Percentiles rank a stretch among this genome's conserved stretches.
phyloP scores from a whole-genome alignment of 257 asterid species.

The Leonotis leonurus region DNA sequence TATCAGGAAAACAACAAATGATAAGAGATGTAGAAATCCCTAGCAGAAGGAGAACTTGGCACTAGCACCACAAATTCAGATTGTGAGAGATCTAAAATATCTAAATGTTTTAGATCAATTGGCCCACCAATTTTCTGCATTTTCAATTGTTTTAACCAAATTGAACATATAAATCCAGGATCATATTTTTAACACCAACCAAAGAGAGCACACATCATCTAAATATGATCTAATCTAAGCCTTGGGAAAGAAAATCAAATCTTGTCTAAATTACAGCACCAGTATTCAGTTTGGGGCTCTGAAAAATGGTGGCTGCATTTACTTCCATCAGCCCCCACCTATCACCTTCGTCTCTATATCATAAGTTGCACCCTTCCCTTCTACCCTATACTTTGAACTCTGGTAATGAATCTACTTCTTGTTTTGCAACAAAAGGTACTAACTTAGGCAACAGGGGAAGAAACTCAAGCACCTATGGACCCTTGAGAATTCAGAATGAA shows the following conservation, averaged over 20 bases:
- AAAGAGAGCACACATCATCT: neutral
- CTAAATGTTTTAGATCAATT: constrained; percentile 19
- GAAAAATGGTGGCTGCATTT: constrained; percentile 51
- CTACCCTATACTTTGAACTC: constrained; percentile 24
- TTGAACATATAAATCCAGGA: neutral
- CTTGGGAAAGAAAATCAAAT: neutral
- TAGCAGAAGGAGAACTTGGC: constrained; percentile 11
- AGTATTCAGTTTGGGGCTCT: constrained; percentile 3
- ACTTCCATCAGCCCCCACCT: constrained; percentile 41
- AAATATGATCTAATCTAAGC: too few relatives aligned
- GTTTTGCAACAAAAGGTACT: constrained; percentile 20
- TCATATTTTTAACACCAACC: constrained; percentile 10
- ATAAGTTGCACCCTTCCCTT: constrained; percentile 28
- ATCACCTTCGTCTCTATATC: constrained; percentile 31
- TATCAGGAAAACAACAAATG: constrained; percentile 25
- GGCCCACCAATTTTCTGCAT: constrained; percentile 26
- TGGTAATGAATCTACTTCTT: constrained; percentile 21
- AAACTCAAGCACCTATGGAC: constrained; percentile 15
- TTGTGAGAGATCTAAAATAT: constrained; percentile 42
- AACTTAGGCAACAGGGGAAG: constrained; percentile 25
- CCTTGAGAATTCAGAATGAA: constrained; percentile 38
- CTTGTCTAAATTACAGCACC: neutral
- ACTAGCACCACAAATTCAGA: constrained; percentile 64
- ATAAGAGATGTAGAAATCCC: constrained; percentile 44
- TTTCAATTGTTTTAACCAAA: neutral